Conservation (phyloP, 1,284 basidiomycete species). For the Rhodotorula sp. region DNA sequence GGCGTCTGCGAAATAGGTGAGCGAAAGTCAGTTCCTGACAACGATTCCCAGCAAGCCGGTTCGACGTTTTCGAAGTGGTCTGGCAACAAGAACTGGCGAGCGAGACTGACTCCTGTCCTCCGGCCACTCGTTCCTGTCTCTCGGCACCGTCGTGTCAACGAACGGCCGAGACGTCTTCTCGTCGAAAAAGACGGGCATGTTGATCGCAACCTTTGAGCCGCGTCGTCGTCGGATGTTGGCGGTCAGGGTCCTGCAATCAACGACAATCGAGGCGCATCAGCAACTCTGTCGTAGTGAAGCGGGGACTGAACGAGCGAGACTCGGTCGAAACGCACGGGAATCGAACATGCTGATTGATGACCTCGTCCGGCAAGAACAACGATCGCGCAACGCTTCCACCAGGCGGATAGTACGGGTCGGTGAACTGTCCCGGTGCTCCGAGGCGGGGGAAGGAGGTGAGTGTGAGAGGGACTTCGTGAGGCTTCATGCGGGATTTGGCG, state of each 20-base stretch:
- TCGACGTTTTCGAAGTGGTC: too few species aligned
- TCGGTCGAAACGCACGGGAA: conserved; percentile 73
- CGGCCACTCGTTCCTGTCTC: conserved; percentile 71
- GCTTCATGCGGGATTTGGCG: conserved; percentile 75
- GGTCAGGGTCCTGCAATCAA: conserved; percentile 72
- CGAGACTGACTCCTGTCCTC: conserved; percentile 67
- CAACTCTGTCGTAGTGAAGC: too few species aligned
- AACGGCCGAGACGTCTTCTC: conserved; percentile 82
- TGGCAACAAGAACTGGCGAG: not conserved
- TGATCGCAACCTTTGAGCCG: conserved; percentile 92
- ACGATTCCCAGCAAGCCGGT: too few species aligned
- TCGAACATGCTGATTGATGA: conserved; percentile 94
- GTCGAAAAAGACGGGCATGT: conserved; percentile 91
- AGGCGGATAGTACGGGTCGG: conserved; percentile 80
- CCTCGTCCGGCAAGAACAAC: conserved; percentile 89
- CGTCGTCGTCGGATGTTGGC: conserved; percentile 89
- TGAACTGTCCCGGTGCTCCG: conserved; percentile 80
- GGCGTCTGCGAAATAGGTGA: conserved; percentile 60
- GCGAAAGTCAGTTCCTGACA: not conserved
- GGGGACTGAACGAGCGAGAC: not conserved
- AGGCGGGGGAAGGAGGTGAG: conserved; percentile 93
- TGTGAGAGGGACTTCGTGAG: conserved; percentile 86
- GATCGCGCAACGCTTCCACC: conserved; percentile 79
- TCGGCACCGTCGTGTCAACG: conserved; percentile 83
- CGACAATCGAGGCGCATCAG: not conserved